These are phyloP conservation scores for Eucalyptus curtisii DNA, from an alignment of 345 rosid genomes.

Conservation along the genomic window DNA sequence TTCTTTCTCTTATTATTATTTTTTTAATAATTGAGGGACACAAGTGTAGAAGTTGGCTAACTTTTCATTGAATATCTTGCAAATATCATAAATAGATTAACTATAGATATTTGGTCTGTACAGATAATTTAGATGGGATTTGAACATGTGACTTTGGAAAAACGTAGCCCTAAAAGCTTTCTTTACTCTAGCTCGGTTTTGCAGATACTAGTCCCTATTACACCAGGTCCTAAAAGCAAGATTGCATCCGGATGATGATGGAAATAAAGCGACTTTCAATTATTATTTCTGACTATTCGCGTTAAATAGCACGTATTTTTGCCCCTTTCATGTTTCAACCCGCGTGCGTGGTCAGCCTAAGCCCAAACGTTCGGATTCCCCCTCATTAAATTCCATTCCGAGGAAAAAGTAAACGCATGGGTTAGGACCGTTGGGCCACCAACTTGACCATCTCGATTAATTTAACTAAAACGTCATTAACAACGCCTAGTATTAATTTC, in stretches of 20 bases:
- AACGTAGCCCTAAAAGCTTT: neutral
- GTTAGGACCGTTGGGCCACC: neutral
- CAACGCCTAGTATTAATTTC: neutral
- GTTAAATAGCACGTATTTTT: neutral
- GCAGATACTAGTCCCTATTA: neutral
- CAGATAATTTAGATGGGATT: rapidly evolving
- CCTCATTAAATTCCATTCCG: neutral
- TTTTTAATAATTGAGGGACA: neutral
- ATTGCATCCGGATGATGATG: neutral
- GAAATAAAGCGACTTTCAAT: neutral
- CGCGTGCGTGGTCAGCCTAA: neutral
- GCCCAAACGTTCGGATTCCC: neutral
- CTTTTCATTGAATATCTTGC: neutral
- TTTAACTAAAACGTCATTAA: neutral
- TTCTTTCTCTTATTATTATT: neutral
- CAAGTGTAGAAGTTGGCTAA: neutral
- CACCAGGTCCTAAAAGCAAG: neutral
- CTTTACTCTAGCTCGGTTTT: neutral
- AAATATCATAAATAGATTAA: neutral
- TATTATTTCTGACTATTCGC: neutral
- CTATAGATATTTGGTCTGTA: rapidly evolving
- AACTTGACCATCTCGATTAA: neutral
- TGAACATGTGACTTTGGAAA: neutral
- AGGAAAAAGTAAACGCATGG: neutral
- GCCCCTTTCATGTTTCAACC: neutral